Conservation (phyloP, 345 rosid genomes). For the Sisymbrium irio region DNA sequence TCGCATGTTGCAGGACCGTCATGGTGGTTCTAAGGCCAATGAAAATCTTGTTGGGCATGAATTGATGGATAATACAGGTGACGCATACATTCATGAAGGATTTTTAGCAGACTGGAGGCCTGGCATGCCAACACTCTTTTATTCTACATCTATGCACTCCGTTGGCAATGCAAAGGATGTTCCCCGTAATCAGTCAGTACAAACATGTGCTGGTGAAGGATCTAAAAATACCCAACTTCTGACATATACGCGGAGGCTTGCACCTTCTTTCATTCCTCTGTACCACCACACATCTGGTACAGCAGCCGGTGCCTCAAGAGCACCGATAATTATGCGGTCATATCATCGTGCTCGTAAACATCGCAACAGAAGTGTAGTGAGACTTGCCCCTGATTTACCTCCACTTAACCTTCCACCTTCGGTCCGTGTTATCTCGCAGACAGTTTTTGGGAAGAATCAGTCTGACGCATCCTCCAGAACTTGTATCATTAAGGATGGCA, state of each 20-base stretch:
- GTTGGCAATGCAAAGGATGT: slow-evolving; percentile 35
- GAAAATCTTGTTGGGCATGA: slow-evolving; percentile 60
- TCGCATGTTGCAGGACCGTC: slow-evolving; percentile 48
- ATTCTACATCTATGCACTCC: slow-evolving; percentile 31
- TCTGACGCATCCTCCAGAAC: slow-evolving; percentile 41
- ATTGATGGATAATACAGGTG: slow-evolving; percentile 50
- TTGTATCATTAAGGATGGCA: slow-evolving; percentile 30
- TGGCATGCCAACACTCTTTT: slow-evolving; percentile 37
- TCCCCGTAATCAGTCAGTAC: slow-evolving; percentile 22
- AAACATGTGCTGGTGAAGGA: slow-evolving; percentile 34
- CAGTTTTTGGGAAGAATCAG: slow-evolving; percentile 51
- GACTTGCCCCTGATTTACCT: slow-evolving; percentile 91
- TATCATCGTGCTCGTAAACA: slow-evolving; percentile 45
- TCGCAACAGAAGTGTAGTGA: slow-evolving; percentile 58
- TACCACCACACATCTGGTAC: slow-evolving; percentile 31
- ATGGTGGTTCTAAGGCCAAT: slow-evolving; percentile 42
- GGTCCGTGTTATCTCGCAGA: slow-evolving; percentile 74
- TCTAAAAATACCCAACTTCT: slow-evolving; percentile 37
- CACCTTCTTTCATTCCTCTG: slow-evolving; percentile 28
- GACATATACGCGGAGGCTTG: slow-evolving; percentile 34
- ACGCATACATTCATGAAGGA: slow-evolving; percentile 78
- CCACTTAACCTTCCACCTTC: slow-evolving; percentile 91
- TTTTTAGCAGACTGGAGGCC: slow-evolving; percentile 89
- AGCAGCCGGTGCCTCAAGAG: slow-evolving; percentile 32
- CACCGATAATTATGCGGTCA: slow-evolving; percentile 46